A percentile compares a stretch with the other conserved stretches of the same genome.
Conservation (phyloP, 345 rosid species). For the Viola odorata region DNA sequence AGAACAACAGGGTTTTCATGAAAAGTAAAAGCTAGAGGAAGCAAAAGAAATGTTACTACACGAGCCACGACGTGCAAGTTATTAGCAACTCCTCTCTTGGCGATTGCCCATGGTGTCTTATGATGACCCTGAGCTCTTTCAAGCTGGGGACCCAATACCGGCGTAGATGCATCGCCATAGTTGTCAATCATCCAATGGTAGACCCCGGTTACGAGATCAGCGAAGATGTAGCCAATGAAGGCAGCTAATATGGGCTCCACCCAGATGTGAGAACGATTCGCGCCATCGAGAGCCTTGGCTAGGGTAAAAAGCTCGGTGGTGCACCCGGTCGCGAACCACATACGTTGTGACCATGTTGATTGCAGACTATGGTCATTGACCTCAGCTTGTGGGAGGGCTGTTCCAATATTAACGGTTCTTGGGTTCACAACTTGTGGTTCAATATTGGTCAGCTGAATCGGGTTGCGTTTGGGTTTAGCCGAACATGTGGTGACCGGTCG, state of each 20-base stretch:
- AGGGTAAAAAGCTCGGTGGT: slow-evolving; percentile 47
- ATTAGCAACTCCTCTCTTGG: slow-evolving; percentile 74
- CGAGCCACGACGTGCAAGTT: slow-evolving; percentile 71
- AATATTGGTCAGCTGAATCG: slow-evolving; percentile 16
- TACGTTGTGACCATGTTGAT: slow-evolving; percentile 72
- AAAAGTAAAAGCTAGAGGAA: slow-evolving; percentile 52
- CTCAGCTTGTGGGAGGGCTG: slow-evolving; percentile 22
- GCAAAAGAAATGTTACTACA: slow-evolving; percentile 43
- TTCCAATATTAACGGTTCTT: not conserved
- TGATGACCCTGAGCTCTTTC: slow-evolving; percentile 94
- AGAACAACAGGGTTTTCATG: slow-evolving; percentile 37
- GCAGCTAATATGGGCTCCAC: slow-evolving; percentile 62
- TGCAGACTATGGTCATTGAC: slow-evolving; percentile 46
- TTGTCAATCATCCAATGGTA: slow-evolving; percentile 96
- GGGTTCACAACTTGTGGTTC: slow-evolving; percentile 17
- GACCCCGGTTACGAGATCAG: slow-evolving; percentile 80
- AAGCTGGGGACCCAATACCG: slow-evolving; percentile 63
- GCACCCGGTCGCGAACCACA: slow-evolving; percentile 73
- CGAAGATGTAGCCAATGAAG: slow-evolving; percentile 57
- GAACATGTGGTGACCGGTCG: slow-evolving; percentile 31
- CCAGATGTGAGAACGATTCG: slow-evolving; percentile 46
- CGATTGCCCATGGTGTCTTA: slow-evolving; percentile 83
- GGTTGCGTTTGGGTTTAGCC: slow-evolving; percentile 28
- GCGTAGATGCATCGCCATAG: slow-evolving; percentile 70
- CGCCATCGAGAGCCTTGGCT: slow-evolving; percentile 42